A percentile compares a stretch with the other conserved stretches of the same genome.
phyloP scores from a whole-genome alignment of 2,329 filamentous ascomycete species.

The Lachnellula willkommii region DNA sequence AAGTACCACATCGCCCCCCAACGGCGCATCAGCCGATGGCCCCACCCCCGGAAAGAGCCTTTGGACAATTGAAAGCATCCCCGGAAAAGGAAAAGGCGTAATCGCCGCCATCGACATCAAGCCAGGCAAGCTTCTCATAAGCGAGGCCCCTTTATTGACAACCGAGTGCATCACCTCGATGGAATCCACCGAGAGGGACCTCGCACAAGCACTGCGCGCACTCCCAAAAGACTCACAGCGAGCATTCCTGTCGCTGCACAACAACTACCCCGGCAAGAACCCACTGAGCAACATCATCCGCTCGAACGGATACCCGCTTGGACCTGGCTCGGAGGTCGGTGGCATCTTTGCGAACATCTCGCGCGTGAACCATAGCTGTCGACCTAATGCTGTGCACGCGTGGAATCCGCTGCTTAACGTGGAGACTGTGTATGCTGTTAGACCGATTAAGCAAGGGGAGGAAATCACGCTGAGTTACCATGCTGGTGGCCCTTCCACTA shows the following conservation, averaged over 20 bases:
- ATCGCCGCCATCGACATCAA: conserved; percentile 21
- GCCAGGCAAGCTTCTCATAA: conserved; percentile 28
- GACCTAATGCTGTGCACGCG: conserved; percentile 32
- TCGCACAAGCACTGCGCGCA: conserved; percentile 17
- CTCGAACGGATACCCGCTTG: conserved; percentile 9
- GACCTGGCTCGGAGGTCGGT: conserved; percentile 25
- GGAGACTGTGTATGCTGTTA: conserved; percentile 32
- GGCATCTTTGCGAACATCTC: conserved; percentile 32
- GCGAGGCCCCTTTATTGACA: conserved; percentile 27
- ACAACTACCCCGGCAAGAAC: conserved; percentile 6
- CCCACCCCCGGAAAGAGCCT: conserved; percentile 3
- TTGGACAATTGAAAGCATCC: conserved; percentile 20
- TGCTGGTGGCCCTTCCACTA: conserved; percentile 11
- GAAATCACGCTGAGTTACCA: conserved; percentile 34
- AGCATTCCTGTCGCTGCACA: conserved; percentile 13
- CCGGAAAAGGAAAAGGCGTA: conserved; percentile 27
- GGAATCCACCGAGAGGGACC: conserved; percentile 20
- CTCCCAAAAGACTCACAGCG: conserved; percentile 18
- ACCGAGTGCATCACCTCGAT: conserved; percentile 21
- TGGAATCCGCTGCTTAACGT: conserved; percentile 31
- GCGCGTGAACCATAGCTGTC: conserved; percentile 35
- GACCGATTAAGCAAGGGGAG: conserved; percentile 30
- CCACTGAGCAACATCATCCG: conserved; percentile 6
- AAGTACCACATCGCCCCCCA: background rate
- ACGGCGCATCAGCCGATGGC: background rate